Evolutionary conservation across 352 stramenopile genomes (phyloP).

Genomic region (Pythium apleroticum): DNA sequence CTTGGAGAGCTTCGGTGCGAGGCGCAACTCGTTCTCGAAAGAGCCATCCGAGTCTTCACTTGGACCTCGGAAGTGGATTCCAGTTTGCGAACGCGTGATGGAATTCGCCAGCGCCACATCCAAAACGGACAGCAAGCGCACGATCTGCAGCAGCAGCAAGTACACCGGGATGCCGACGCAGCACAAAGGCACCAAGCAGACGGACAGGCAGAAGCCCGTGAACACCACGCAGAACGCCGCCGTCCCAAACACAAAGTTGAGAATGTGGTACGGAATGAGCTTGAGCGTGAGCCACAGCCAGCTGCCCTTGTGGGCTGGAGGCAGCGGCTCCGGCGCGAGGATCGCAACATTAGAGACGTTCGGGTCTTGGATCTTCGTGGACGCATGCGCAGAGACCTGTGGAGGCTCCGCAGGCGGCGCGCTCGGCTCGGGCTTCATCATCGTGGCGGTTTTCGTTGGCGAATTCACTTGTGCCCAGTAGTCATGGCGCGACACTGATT

Average conservation of each 20-base stretch:
- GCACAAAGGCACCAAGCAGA: conserved; percentile 61
- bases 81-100: conserved; percentile 36
- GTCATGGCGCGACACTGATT: conserved; percentile 1
- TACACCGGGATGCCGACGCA: conserved; percentile 65
- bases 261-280: conserved; percentile 63
- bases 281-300: conserved; percentile 29
- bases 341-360: background rate
- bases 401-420: background rate
- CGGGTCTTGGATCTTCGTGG: conserved; percentile 3
- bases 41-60: conserved; percentile 9
- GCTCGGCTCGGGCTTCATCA: conserved; percentile 12
- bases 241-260: conserved; percentile 58
- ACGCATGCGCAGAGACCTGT: background rate
- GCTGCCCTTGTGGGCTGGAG: conserved; percentile 5
- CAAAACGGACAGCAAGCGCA: conserved; percentile 45
- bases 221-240: conserved; percentile 52
- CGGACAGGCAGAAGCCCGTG: conserved; percentile 45
- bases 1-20: conserved; percentile 18
- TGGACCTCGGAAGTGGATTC: conserved; percentile 16
- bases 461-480: conserved; percentile 2
- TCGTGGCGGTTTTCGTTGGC: background rate
- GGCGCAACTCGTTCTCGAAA: conserved; percentile 11
- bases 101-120: conserved; percentile 70
- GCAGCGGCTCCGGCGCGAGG: conserved; percentile 16
- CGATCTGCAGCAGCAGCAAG: conserved; percentile 56